These are phyloP conservation scores for Leishmania amazonensis DNA, from an alignment of 208 protist species.

Conservation along the genomic window DNA sequence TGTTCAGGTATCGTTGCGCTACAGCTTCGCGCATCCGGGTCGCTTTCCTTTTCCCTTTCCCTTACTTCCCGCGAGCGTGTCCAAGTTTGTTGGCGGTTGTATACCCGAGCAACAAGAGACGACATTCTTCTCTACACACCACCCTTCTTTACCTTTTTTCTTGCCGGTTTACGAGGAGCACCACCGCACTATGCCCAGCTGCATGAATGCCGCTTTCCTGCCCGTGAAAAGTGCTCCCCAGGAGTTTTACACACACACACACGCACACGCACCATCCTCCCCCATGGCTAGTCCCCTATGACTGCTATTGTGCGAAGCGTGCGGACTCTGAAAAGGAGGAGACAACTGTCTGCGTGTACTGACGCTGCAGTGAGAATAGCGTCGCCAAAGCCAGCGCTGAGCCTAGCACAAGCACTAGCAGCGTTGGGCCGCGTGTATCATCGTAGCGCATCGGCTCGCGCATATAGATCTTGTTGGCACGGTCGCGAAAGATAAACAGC, in stretches of 20 bases:
- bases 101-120: neutral
- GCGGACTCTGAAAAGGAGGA: constrained; percentile 63
- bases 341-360: constrained; percentile 65
- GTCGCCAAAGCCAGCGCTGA: constrained; percentile 74
- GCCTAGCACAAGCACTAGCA: constrained; percentile 85
- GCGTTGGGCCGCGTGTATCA: constrained; percentile 85
- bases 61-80: neutral
- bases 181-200: neutral
- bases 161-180: neutral
- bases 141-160: neutral
- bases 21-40: neutral
- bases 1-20: neutral
- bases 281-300: neutral
- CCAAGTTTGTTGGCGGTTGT: neutral
- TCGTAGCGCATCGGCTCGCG: constrained; percentile 92
- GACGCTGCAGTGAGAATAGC: constrained; percentile 85
- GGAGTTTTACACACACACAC: neutral
- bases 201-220: neutral
- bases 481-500: constrained; percentile 85
- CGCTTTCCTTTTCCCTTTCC: neutral
- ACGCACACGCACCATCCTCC: too few species aligned
- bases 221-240: neutral
- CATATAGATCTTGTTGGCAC: constrained; percentile 93
- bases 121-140: neutral
- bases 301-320: constrained; percentile 45